Evolutionary conservation across 2,329 filamentous ascomycete species (phyloP).

Genomic region (Aspergillus aculeatus): DNA sequence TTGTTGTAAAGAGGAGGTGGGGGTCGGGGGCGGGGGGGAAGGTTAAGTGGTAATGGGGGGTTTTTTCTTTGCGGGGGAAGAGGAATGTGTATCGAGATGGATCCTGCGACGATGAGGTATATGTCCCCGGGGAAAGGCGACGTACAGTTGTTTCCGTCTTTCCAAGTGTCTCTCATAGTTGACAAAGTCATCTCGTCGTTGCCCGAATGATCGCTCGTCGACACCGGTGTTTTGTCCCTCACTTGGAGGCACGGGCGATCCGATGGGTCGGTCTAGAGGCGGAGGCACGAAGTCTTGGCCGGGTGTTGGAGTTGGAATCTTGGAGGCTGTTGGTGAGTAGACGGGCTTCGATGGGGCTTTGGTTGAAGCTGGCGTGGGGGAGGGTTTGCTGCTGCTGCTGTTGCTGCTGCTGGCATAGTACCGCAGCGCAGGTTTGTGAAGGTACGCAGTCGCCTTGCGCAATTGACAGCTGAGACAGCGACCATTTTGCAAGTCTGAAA

Average conservation of each 20-base stretch:
- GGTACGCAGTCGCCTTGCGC: conserved; percentile 26
- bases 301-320: conserved; percentile 15
- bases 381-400: conserved; percentile 4
- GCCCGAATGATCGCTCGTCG: conserved; percentile 63
- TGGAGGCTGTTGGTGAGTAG: conserved; percentile 20
- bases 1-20: background rate
- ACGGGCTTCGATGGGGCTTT: conserved; percentile 32
- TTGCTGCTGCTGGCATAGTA: conserved; percentile 29
- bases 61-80: too few species aligned
- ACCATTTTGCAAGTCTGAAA: conserved; percentile 27
- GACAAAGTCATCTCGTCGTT: conserved; percentile 76
- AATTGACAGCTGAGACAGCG: conserved; percentile 39
- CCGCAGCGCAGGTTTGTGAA: conserved; percentile 25
- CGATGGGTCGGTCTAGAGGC: conserved; percentile 71
- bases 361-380: conserved; percentile 8
- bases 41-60: background rate
- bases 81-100: background rate
- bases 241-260: conserved; percentile 70
- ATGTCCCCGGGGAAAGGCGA: background rate
- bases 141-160: conserved; percentile 72
- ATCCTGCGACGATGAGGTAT: too few species aligned
- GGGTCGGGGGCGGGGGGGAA: background rate
- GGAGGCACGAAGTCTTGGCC: conserved; percentile 52
- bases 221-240: conserved; percentile 79
- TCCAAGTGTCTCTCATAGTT: conserved; percentile 81